Evolutionary conservation across 2,329 filamentous ascomycete species (phyloP), one percentile per base, ranked within the genome.

Genomic region (Stachybotrys chartarum): DNA sequence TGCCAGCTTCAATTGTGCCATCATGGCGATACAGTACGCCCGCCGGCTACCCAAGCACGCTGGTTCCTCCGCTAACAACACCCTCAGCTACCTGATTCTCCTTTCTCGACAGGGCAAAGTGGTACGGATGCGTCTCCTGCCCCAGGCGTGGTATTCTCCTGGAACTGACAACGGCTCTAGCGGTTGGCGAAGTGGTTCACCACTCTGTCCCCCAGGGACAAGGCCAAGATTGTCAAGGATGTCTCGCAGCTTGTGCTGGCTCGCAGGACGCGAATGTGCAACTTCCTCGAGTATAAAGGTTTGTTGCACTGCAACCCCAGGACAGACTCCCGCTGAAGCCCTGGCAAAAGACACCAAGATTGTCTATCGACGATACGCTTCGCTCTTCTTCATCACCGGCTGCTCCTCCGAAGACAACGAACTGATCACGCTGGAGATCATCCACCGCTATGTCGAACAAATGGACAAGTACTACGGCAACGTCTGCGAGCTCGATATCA

Each of bases 391-490:
- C 81, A 99, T 99, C 72, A 92, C 93, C 67, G 94, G 94, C 66
- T 96, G 91, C 77, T 87, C 91, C 54, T 92, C 92, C n/a, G 91
- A 91, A 60, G 94, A 99, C 75, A 99, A 99, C 75, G 94, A 99
- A 72, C 79, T 99, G 69, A 97, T 97, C 72, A 96, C 91, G 30
- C 90, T 99, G 70, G 94, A 99, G 74, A 91, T 99, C 70, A 95
- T 99, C 67, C 94, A 99, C 74, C 91, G 94, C 75, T 99, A 99
- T 72, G 94, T 99, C 69, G 94, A 99, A 75, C 94, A 99, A 77
- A 99, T 99, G 94, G 94, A 99, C 81, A 99, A 99, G 74, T 99
- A 99, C 79, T 99, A 97, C 74, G 94, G 94, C 73, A 99, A 99
- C 73, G 94, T 99, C 57, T 99, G 94, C 85, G 94, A 99, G 78